These are phyloP conservation scores for Hypholoma sublateritium DNA, from an alignment of 768 basidiomycete species.

Conservation along the genomic window DNA sequence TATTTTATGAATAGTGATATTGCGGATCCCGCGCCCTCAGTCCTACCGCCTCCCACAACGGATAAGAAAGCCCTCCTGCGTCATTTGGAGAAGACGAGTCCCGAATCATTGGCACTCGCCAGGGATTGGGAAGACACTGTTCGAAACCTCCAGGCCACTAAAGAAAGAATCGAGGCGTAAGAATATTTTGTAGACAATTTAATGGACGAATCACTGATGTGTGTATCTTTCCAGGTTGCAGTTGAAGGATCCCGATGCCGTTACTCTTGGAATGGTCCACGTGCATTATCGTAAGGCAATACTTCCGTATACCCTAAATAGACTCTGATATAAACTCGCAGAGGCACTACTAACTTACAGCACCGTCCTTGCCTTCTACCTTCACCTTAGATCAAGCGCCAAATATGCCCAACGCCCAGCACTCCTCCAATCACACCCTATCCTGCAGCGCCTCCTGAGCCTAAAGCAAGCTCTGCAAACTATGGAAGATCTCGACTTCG, in stretches of 20 bases:
- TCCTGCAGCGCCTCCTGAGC: constrained; percentile 72
- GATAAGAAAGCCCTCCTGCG: constrained; percentile 63
- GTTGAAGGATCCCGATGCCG: constrained; percentile 45
- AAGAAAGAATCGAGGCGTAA: constrained; percentile 56
- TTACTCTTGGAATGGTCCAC: constrained; percentile 71
- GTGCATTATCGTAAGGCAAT: constrained; percentile 79
- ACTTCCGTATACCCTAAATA: not conserved
- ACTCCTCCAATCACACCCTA: constrained; percentile 66
- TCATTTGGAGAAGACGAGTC: constrained; percentile 71
- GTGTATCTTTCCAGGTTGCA: constrained; percentile 41
- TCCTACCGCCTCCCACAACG: constrained; percentile 39
- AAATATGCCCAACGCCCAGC: constrained; percentile 63
- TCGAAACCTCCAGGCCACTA: constrained; percentile 48
- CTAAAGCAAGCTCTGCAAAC: constrained; percentile 81
- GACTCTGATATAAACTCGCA: constrained; percentile 26
- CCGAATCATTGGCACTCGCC: constrained; percentile 78
- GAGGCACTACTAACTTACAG: constrained; percentile 90
- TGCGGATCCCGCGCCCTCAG: constrained; percentile 35
- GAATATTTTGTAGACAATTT: constrained; percentile 13
- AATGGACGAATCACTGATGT: not conserved
- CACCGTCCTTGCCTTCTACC: constrained; percentile 88
- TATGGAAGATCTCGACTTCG: constrained; percentile 85
- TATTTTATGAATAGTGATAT: constrained; percentile 30
- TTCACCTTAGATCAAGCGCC: constrained; percentile 76
- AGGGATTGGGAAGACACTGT: constrained; percentile 82